Conservation (phyloP, 352 stramenopile genomes). For the Globisporangium splendens region DNA sequence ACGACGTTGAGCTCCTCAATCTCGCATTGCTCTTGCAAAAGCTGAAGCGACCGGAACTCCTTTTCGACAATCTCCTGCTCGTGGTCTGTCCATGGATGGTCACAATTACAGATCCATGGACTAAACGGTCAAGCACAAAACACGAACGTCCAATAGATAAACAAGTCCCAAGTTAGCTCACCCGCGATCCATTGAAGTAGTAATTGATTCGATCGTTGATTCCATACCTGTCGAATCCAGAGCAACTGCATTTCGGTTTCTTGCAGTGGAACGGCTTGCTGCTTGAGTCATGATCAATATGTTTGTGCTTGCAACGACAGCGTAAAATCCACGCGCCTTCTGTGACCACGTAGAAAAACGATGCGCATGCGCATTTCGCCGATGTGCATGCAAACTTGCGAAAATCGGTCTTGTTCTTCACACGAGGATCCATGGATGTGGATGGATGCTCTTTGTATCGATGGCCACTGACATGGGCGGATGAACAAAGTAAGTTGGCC, state of each 20-base stretch:
- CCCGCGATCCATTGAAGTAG: background rate
- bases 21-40: slow-evolving; percentile 36
- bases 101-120: slow-evolving; percentile 82
- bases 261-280: slow-evolving; percentile 37
- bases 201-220: too few species aligned
- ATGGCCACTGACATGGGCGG: slow-evolving; percentile 35
- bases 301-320: slow-evolving; percentile 80
- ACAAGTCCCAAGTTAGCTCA: background rate
- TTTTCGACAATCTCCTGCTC: slow-evolving; percentile 51
- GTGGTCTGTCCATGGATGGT: slow-evolving; percentile 63
- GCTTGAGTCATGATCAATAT: slow-evolving; percentile 62
- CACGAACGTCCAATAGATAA: background rate
- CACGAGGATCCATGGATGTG: slow-evolving; percentile 23
- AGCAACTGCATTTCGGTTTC: slow-evolving; percentile 55
- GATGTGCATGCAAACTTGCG: slow-evolving; percentile 53
- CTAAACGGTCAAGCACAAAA: slow-evolving; percentile 1
- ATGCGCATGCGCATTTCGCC: slow-evolving; percentile 44
- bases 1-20: slow-evolving; percentile 51
- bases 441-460: slow-evolving; percentile 74
- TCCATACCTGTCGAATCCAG: slow-evolving; percentile 58
- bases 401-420: slow-evolving; percentile 33
- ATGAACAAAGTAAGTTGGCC: background rate
- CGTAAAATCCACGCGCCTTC: slow-evolving; percentile 78
- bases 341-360: slow-evolving; percentile 79
- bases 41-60: slow-evolving; percentile 38